Evolutionary conservation across 169 alveolate species (phyloP), one percentile per base, ranked within the genome.

Genomic region (Hammondia hammondi): DNA sequence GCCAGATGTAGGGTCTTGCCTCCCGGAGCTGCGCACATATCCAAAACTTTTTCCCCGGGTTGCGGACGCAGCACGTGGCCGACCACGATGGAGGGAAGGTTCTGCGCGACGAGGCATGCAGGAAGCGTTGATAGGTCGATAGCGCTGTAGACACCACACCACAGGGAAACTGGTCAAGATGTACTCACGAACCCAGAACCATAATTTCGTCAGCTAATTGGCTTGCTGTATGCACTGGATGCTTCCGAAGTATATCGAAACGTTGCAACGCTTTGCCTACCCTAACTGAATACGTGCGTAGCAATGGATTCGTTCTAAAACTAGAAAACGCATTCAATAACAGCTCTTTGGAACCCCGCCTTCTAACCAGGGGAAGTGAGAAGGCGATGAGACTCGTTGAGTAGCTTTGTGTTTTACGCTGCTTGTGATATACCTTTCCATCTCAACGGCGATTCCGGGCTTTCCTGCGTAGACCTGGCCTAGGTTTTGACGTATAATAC

Each of bases 11-110:
- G 39, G 3, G 98, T 97, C 93, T 97, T 97, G 81, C 97, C 94
- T 48, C 99, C 99, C 2, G 99, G 99, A 24, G 98, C 98, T 27
- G 99, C 98, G 93, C 99, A 97, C 98, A 97, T 96, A 91, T 98
- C 99, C 90, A 97, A 96, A 24, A 98, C 94, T 3, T 29, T 19
- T 37, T 91, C 97, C 7, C 94, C 96, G 10, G 95, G 95, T 73
- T 57, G 61, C 24, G 94, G 94, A 29, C 61, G 21, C 32, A 91
- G 46, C 24, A 91, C 94, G 32, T 39, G 72, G 17, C 91, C 57
- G 21, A 39, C 94, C 19, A 91, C 35, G 67, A 14, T 9, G 3
- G 94, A 91, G n/a, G 94, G 94, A 52, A 91, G 82, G 72, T 91
- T 87, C 91, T 91, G 94, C 70, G 94, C 94, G 70, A 81, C 91